Percentiles rank a stretch among this genome's conserved stretches.
phyloP scores from a whole-genome alignment of 75 land plant species.

The Cupressus sempervirens region DNA sequence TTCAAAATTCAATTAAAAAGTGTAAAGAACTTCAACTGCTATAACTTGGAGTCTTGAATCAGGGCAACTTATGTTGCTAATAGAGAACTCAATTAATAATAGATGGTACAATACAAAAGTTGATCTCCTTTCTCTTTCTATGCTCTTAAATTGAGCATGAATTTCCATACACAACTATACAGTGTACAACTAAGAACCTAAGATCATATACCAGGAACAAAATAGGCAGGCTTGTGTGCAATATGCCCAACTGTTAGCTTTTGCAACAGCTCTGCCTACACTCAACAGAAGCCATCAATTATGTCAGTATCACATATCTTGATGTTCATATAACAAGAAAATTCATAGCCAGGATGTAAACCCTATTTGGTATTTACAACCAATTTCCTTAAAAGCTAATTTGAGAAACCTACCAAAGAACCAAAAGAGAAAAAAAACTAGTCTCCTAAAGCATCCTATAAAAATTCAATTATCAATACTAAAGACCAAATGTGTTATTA shows the following conservation, averaged over 20 bases:
- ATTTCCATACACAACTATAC: neutral
- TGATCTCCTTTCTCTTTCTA: neutral
- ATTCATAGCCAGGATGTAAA: conserved; percentile 6
- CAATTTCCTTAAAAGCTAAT: neutral
- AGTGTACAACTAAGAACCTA: conserved; percentile 8
- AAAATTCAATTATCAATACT: neutral
- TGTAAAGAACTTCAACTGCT: neutral
- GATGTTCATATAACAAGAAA: neutral
- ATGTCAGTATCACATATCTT: neutral
- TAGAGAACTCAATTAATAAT: neutral
- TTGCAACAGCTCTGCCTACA: conserved; percentile 82
- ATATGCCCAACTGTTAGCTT: conserved; percentile 72
- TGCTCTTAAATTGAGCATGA: neutral
- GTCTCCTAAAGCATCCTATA: neutral
- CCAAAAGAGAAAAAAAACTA: neutral
- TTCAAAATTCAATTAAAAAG: neutral
- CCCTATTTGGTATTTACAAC: neutral
- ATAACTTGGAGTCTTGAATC: neutral
- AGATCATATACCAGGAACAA: conserved; percentile 76
- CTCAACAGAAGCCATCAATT: conserved; percentile 2
- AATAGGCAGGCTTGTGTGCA: conserved; percentile 94
- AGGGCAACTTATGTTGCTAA: neutral
- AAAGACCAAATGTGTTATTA: neutral
- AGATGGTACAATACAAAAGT: neutral
- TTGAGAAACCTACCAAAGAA: neutral